Percentiles rank a stretch among this genome's conserved stretches.
Evolutionary conservation across 108 stramenopile species (phyloP).

Genomic region (Fragilaria crotonensis): DNA sequence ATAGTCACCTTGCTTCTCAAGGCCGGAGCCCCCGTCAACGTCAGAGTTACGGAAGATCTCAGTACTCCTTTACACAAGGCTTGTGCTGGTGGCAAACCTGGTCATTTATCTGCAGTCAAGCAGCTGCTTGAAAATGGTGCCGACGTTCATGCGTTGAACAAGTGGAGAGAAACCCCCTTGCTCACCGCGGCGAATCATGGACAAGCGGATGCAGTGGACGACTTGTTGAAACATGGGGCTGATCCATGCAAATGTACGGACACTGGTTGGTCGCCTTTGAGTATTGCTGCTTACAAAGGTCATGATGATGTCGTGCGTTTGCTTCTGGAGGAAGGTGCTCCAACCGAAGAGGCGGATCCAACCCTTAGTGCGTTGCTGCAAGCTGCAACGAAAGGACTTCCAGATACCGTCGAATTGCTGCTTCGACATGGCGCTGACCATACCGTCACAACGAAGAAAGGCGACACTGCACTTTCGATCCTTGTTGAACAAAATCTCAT

Average conservation of each 20-base stretch:
- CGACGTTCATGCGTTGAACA: slow-evolving; percentile 86
- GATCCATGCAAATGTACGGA: slow-evolving; percentile 87
- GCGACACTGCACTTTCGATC: slow-evolving; percentile 88
- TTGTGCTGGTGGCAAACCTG: slow-evolving; percentile 78
- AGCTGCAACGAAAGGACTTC: slow-evolving; percentile 85
- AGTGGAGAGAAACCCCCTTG: slow-evolving; percentile 86
- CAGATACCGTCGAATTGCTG: slow-evolving; percentile 77
- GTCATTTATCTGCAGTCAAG: slow-evolving; percentile 71
- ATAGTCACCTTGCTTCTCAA: slow-evolving; percentile 65
- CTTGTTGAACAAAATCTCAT: slow-evolving; percentile 87
- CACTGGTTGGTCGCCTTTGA: slow-evolving; percentile 87
- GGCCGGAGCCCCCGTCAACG: slow-evolving; percentile 77
- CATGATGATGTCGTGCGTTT: slow-evolving; percentile 85
- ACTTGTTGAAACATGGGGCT: slow-evolving; percentile 64
- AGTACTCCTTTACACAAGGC: slow-evolving; percentile 86
- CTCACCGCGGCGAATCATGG: slow-evolving; percentile 86
- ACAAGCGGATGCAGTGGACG: slow-evolving; percentile 73
- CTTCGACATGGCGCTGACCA: slow-evolving; percentile 82
- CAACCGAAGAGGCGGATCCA: slow-evolving; percentile 89
- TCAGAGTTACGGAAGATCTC: slow-evolving; percentile 77
- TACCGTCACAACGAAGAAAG: slow-evolving; percentile 88
- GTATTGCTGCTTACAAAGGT: slow-evolving; percentile 88
- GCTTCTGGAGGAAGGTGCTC: slow-evolving; percentile 75
- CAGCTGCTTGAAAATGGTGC: slow-evolving; percentile 59
- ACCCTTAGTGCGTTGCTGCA: slow-evolving; percentile 81